Evolutionary conservation across 208 protist genomes (phyloP), one percentile per base, ranked within the genome.

Genomic region (Trypanosoma lewisi): DNA sequence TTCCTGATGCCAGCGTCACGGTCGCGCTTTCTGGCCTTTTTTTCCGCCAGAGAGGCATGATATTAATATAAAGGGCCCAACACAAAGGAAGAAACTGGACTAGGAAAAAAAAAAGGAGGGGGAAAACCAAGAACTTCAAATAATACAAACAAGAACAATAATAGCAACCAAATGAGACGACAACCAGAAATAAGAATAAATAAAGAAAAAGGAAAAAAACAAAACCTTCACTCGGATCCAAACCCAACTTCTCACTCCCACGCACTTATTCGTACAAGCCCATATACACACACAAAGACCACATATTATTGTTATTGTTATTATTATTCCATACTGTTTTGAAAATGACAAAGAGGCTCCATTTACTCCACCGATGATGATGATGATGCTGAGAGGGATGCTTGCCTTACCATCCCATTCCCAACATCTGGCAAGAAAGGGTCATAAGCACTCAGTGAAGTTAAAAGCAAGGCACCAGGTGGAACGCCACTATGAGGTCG

Each of bases 381-480:
- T 12, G 36, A 25, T 23, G 54, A 62, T 12, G 53, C 44, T 25
- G 54, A 69, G 14, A 69, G 44, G 47, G 39, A 69, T 23, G 53
- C 19, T 30, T 36, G 51, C 25, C 33, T 23, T 5, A 39, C 5
- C 30, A 44, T 17, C 23, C n/a, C 57, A 2, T 64, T 41, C 11
- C 27, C 44, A 25, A 25, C 51, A n/a, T 66, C 67, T 19, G 44
- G 51, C 23, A 61, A 28, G 54, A 73, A 73, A n/a, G 67, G 58
- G 51, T 63, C 67, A 53, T 61, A 30, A 4, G 25, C 58, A 61
- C 67, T 73, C 4, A 73, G 58, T 36, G 67, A 73, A 30, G 45
- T 49, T 23, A 73, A 25, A 21, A 73, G 23, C n/a, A 60, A 41
- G 19, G 67, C 67, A 45, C 54, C 51, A 0, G 67, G 41, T 53